Percentiles rank a stretch among this genome's conserved stretches.
Evolutionary conservation across 176 grass and related monocot species (phyloP).

Genomic region (Carex cristatella): DNA sequence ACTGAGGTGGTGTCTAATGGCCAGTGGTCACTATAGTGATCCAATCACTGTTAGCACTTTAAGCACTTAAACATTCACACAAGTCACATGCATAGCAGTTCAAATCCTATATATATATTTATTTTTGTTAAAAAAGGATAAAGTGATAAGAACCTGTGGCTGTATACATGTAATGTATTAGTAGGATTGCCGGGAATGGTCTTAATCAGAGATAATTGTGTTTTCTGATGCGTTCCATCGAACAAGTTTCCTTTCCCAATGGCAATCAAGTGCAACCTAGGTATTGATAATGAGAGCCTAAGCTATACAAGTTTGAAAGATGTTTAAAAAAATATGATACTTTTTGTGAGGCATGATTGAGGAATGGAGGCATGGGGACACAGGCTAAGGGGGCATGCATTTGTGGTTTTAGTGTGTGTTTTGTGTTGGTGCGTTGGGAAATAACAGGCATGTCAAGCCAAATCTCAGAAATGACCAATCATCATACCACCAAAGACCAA

Average conservation of each 20-base stretch:
- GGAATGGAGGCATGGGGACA: slow-evolving; percentile 21
- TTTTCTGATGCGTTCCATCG: slow-evolving; percentile 13
- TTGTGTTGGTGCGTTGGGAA: slow-evolving; percentile 3
- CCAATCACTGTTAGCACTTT: slow-evolving; percentile 4
- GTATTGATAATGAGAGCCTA: not conserved
- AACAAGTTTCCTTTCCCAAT: slow-evolving; percentile 2
- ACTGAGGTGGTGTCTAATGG: not conserved
- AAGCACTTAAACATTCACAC: too few relatives aligned
- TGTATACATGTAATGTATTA: not conserved
- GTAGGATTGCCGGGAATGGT: not conserved
- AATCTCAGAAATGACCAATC: slow-evolving; percentile 16
- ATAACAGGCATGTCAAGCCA: slow-evolving; percentile 24
- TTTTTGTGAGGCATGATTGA: slow-evolving; percentile 20
- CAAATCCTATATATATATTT: not conserved
- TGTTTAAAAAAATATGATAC: not conserved
- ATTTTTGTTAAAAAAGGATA: not conserved
- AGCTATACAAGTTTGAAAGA: slow-evolving; percentile 14
- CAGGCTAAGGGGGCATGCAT: not conserved
- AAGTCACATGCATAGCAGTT: slow-evolving; percentile 5
- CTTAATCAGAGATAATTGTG: slow-evolving; percentile 19
- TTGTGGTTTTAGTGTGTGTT: not conserved
- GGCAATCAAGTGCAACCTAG: slow-evolving; percentile 18
- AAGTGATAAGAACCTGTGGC: not conserved
- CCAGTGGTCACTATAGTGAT: not conserved
- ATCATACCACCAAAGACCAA: slow-evolving; percentile 21